These are phyloP conservation scores for Globisporangium perplexum DNA, from an alignment of 352 stramenopile species.

Conservation along the genomic window DNA sequence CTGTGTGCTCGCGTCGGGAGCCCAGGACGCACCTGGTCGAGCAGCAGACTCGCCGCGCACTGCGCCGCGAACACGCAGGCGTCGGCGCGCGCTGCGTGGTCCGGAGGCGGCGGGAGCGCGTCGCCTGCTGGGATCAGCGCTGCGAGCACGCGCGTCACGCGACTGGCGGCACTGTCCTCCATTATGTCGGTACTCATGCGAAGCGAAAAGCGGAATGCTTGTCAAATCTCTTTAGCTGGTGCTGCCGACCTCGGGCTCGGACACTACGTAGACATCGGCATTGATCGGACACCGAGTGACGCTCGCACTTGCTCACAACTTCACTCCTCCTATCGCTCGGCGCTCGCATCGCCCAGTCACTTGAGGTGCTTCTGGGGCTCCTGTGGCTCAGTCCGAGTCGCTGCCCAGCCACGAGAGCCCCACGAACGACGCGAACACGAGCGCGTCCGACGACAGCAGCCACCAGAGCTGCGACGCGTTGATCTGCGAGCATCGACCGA, in stretches of 20 bases:
- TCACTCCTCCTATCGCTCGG: no score
- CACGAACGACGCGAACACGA: slow-evolving; percentile 61
- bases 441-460: slow-evolving; percentile 49
- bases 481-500: slow-evolving; percentile 27
- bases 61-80: slow-evolving; percentile 9
- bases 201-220: no score
- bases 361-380: no score
- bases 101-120: not conserved
- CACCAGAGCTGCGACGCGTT: slow-evolving; percentile 52
- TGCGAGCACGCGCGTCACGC: not conserved
- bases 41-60: slow-evolving; percentile 9
- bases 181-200: not conserved
- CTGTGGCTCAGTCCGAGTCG: slow-evolving; percentile 14
- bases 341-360: no score
- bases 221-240: no score
- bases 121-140: not conserved
- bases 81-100: slow-evolving; percentile 4
- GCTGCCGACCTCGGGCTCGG: no score
- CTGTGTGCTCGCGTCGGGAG: not conserved
- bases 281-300: no score
- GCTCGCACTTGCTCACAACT: no score
- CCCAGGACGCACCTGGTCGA: slow-evolving; percentile 10
- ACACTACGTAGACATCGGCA: no score
- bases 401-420: slow-evolving; percentile 33
- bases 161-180: not conserved